Base-by-base conservation (phyloP, 2,329 filamentous ascomycete species). In the Dothideomycetes sp. region DNA sequence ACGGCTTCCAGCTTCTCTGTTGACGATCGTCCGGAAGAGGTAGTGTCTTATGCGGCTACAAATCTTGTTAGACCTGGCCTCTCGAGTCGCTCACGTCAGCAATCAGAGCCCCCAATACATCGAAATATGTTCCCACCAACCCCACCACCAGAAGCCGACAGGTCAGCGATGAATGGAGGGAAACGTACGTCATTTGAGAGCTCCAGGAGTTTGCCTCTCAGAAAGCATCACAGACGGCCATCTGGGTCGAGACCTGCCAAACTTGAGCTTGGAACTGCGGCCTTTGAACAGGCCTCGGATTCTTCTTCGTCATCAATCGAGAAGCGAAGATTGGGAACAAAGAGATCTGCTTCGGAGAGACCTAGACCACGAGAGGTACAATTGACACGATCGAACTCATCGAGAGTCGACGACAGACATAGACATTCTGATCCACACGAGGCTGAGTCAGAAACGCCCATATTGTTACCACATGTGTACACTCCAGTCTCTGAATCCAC, bases 91-190 rank as follows among this genome's bases (percentile, higher is more conserved):
- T 64, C 65, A 49, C 76, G 83, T 54, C 85, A 93, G 54, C 85
- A 91, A 56, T 91, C 84, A 13, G 87, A 91, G 56, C 85, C 86
- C 7, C 84, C 85, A 1, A 68, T 78, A 49, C 77, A 76, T 57
- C 79, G 86, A 53, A 42, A 84, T 53, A 76, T 89, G 47, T 95
- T 96, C 67, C 91, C 91, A 13, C 91, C 91, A n/a, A 96, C 91
- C n/a, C 91, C 91, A 28, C 91, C 91, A 5, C 91, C 91, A 5
- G 91, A 98, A 68, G 76, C 76, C 47, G 87, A 34, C 5, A 42
- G 40, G 12, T 15, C 48, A 55, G 25, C 23, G n/a, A 27, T 15
- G 16, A 19, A 27, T 23, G 46, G 23, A 12, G 35, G 47, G 16
- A 51, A 49, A 42, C 49, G 47, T 46, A 45, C 62, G 53, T 52